Base-by-base conservation (phyloP, 768 basidiomycete species). In the Lactifluus hygrophoroides region DNA sequence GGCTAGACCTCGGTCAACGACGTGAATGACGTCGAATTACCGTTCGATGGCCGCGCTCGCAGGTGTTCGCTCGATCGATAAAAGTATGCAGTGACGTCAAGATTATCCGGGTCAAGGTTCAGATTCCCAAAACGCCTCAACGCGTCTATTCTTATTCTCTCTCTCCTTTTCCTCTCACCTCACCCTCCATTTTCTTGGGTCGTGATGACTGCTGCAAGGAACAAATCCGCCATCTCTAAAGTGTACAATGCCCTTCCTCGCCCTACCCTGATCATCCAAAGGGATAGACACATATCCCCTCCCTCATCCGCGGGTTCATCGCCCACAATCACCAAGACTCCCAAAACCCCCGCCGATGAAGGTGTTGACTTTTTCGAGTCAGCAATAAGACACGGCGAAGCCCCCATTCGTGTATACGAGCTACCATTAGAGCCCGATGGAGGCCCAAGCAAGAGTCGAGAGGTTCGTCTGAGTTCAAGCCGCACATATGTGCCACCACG, bases 281-380 rank as follows among this genome's bases (percentile, higher is more conserved):
- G 13, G 13, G 21, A 60, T 35, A 46, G 34, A 3, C 48, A n/a
- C 5, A 16, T 27, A 4, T 45, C 58, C 5, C 51, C 58, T 3
- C 16, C 56, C 30, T 45, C 50, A 30, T 62, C 61, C 23, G 60
- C 54, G 6, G 64, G 40, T 17, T 57, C 63, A 35, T 58, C 65
- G 6, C 56, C 65, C 19, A 64, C 49, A 25, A 45, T 57, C 11
- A 16, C 65, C 10, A 73, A 75, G 55, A 85, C 86, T 0, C 90
- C 89, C 35, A 89, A 82, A 75, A 96, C 94, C 3, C 94, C 93
- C 37, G 93, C 94, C 40, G 92, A 95, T 69, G 93, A 95, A 69
- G 93, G 85, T 25, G 82, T 94, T 69, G 86, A 86, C 35, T 96
- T 90, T 75, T 96, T 96, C 66, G 78, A 86, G 65, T 79, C 82